These are phyloP conservation scores for Paecilomyces fulvus DNA, from an alignment of 2,329 filamentous ascomycete genomes.

Conservation along the genomic window DNA sequence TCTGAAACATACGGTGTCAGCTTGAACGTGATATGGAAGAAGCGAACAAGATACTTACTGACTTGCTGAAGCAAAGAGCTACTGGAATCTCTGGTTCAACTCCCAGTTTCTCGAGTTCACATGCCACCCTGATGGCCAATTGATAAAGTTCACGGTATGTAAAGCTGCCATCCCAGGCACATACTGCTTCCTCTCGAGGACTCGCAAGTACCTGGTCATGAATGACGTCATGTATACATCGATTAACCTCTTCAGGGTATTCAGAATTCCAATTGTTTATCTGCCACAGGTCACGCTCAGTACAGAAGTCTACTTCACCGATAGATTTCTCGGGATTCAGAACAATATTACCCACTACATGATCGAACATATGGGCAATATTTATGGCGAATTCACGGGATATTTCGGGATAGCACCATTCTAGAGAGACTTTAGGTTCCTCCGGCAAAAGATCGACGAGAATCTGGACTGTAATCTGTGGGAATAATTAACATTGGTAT, in stretches of 20 bases:
- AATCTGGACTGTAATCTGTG: slow-evolving; percentile 27
- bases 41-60: slow-evolving; percentile 17
- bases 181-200: slow-evolving; percentile 25
- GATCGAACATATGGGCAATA: slow-evolving; percentile 46
- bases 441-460: slow-evolving; percentile 27
- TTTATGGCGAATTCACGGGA: slow-evolving; percentile 33
- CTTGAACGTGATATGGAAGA: not conserved
- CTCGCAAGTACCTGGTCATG: slow-evolving; percentile 28
- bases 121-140: slow-evolving; percentile 29
- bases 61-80: slow-evolving; percentile 36
- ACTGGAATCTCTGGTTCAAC: slow-evolving; percentile 31
- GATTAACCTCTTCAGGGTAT: slow-evolving; percentile 29
- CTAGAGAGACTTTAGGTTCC: slow-evolving; percentile 28
- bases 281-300: slow-evolving; percentile 47
- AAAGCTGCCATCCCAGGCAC: slow-evolving; percentile 33
- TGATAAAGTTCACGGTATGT: slow-evolving; percentile 29
- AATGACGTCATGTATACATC: slow-evolving; percentile 30
- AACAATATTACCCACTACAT: slow-evolving; percentile 42
- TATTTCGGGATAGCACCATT: slow-evolving; percentile 31
- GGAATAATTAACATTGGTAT: not conserved
- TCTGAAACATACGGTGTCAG: slow-evolving; percentile 12
- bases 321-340: slow-evolving; percentile 29
- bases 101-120: slow-evolving; percentile 29
- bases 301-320: slow-evolving; percentile 45
- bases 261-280: slow-evolving; percentile 47